Base-by-base conservation (phyloP, 2,329 filamentous ascomycete genomes). In the Phialocephala subalpina region DNA sequence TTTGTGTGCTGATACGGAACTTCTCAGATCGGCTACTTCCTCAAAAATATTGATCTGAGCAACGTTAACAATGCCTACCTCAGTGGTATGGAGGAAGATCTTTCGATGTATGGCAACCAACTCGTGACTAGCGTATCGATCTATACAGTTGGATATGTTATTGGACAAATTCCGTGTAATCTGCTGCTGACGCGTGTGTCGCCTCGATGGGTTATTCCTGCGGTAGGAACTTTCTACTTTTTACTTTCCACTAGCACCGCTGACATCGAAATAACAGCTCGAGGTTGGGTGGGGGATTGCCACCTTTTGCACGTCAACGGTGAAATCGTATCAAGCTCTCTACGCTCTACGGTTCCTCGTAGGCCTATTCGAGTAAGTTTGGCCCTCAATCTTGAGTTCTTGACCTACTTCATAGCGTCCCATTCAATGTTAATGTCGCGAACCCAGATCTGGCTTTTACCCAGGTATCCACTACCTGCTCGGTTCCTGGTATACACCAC, bases 381-480 rank as follows among this genome's bases (percentile, higher is more conserved):
- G 71, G 57, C 71, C 72, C 47, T 29, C 8, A 59, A 0, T 33
- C 74, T n/a, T 72, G 71, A 3, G 65, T 6, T 11, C 20, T 18
- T n/a, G n/a, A n/a, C n/a, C n/a, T n/a, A n/a, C n/a, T n/a, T n/a
- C n/a, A n/a, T n/a, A n/a, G n/a, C n/a, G n/a, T n/a, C n/a, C n/a
- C n/a, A n/a, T n/a, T n/a, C n/a, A 16, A 11, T 16, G 6, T 33
- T 20, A 8, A 52, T 9, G 18, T 76, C 0, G 67, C 70, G 22
- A n/a, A n/a, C n/a, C n/a, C 16, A 70, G 69, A 64, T 71, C 69
- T 0, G 84, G 82, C 7, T 86, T 76, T 27, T 77, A 65, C 63
- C 83, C 85, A 3, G 84, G 84, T 8, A 80, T 84, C 0, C 84
- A 87, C 67, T 88, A 74, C 83, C 69, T 88, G 58, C 79, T 88